Percentiles rank a stretch among this genome's conserved stretches.
Evolutionary conservation across 1,139 yeast genomes (phyloP).

Genomic region (Kluyveromyces sp.): DNA sequence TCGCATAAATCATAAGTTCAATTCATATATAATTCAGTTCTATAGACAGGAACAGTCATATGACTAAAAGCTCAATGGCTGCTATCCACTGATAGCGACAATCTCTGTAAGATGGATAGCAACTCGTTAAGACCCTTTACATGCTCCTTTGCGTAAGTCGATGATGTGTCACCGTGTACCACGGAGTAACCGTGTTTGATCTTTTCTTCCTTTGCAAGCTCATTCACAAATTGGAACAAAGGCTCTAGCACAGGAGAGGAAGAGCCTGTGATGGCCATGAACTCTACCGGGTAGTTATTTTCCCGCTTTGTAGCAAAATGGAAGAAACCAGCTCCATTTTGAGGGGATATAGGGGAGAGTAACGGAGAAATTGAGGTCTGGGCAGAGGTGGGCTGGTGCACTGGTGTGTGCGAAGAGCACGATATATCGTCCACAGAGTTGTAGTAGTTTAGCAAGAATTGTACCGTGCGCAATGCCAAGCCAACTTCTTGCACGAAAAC

Average conservation of each 20-base stretch:
- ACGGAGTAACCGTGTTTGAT: slow-evolving; percentile 50
- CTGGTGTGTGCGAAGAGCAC: slow-evolving; percentile 10
- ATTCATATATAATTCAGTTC: not conserved
- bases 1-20: too few species aligned
- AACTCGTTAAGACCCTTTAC: slow-evolving; percentile 76
- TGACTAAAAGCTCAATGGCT: too few species aligned
- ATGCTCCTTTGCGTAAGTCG: slow-evolving; percentile 60
- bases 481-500: slow-evolving; percentile 61
- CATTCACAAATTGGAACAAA: slow-evolving; percentile 54
- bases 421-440: slow-evolving; percentile 18
- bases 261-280: slow-evolving; percentile 56
- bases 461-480: slow-evolving; percentile 46
- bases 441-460: slow-evolving; percentile 35
- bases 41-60: not conserved
- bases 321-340: slow-evolving; percentile 2
- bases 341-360: slow-evolving; percentile 8
- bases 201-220: slow-evolving; percentile 34
- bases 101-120: slow-evolving; percentile 41
- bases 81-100: too few species aligned
- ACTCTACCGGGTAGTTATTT: slow-evolving; percentile 23
- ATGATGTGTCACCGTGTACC: slow-evolving; percentile 46
- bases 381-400: slow-evolving; percentile 9
- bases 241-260: slow-evolving; percentile 66
- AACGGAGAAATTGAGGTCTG: slow-evolving; percentile 9
- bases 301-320: slow-evolving; percentile 13